Evolutionary conservation across 305 asterid species (phyloP).

Genomic region (Rubia tinctorum): DNA sequence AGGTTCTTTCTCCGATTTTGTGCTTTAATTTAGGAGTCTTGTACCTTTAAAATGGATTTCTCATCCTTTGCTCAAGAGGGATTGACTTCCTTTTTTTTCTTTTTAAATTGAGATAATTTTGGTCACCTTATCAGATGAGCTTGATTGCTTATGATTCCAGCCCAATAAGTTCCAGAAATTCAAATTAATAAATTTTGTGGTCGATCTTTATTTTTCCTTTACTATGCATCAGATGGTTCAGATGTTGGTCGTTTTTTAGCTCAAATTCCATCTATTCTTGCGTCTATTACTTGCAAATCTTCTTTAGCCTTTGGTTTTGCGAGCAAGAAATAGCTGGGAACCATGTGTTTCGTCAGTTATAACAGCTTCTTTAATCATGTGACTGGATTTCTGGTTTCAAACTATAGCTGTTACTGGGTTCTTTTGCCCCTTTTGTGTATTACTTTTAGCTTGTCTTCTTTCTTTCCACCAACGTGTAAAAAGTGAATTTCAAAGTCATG

Average conservation of each 20-base stretch:
- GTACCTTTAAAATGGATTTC: background rate
- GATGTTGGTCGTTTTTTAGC: background rate
- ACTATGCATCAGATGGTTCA: background rate
- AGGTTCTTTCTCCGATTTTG: slow-evolving; percentile 11
- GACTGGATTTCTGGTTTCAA: background rate
- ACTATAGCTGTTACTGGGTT: background rate
- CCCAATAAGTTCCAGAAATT: background rate
- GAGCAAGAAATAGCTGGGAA: background rate
- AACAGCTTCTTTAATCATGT: background rate
- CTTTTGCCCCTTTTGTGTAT: background rate
- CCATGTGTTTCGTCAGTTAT: slow-evolving; percentile 2
- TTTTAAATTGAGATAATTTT: background rate
- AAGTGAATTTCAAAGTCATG: background rate
- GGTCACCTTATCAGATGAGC: background rate
- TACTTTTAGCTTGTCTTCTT: background rate
- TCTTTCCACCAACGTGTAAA: background rate
- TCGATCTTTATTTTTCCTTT: slow-evolving; percentile 8
- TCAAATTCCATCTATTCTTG: background rate
- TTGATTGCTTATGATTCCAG: slow-evolving; percentile 6
- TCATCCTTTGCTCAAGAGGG: slow-evolving; percentile 2
- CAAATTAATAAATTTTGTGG: background rate
- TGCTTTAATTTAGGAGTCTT: background rate
- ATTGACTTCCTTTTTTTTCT: slow-evolving; percentile 2
- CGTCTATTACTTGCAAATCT: background rate
- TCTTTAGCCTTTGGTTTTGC: background rate